Percentiles rank a stretch among this genome's conserved stretches.
Evolutionary conservation across 2,329 filamentous ascomycete genomes (phyloP).

Genomic region (Beauveria australis): DNA sequence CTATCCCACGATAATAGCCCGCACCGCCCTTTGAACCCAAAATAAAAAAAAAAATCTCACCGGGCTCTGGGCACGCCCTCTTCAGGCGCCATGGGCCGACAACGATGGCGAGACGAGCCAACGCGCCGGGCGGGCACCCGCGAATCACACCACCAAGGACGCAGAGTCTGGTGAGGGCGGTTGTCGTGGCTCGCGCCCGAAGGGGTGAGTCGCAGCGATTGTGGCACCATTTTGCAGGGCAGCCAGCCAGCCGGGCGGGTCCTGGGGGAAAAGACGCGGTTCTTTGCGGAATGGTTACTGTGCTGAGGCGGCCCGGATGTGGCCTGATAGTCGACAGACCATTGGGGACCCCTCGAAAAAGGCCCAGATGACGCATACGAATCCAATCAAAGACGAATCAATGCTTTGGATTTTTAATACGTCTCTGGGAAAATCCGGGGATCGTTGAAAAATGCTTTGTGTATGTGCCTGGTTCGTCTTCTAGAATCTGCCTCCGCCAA

Average conservation of each 20-base stretch:
- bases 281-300: background rate
- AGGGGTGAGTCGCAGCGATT: background rate
- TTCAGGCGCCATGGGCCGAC: background rate
- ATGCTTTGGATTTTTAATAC: background rate
- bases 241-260: background rate
- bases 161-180: background rate
- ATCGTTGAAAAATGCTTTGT: too few species aligned
- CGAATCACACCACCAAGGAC: conserved; percentile 7
- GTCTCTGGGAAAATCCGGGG: background rate
- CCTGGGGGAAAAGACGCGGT: background rate
- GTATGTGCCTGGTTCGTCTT: background rate
- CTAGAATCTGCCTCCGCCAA: background rate
- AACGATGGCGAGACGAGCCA: background rate
- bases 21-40: too few species aligned
- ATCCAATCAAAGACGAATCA: background rate
- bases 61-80: background rate
- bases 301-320: background rate
- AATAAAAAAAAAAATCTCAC: background rate
- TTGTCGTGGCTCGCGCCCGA: background rate
- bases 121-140: background rate
- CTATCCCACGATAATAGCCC: too few species aligned
- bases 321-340: background rate
- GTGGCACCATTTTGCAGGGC: conserved; percentile 4
- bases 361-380: background rate
- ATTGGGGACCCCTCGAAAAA: background rate